These are phyloP conservation scores for Syzygium syzygioides DNA, from an alignment of 441 rosid species.

Conservation along the genomic window DNA sequence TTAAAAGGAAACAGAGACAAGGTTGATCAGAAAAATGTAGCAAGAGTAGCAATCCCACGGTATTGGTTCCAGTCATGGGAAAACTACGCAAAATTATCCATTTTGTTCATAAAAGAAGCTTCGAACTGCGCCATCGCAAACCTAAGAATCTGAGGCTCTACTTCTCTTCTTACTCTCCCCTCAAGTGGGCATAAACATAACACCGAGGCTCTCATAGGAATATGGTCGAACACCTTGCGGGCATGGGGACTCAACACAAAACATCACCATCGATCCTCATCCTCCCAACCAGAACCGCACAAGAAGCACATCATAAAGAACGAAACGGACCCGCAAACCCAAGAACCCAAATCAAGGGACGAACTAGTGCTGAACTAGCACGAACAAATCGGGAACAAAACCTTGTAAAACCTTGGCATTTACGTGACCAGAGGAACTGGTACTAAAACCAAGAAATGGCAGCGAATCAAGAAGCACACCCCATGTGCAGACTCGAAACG, in stretches of 20 bases:
- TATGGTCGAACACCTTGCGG: not conserved
- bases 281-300: not conserved
- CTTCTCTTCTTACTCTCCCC: not conserved
- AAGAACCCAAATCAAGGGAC: not conserved
- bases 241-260: not conserved
- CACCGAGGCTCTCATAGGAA: not conserved
- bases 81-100: not conserved
- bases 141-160: not conserved
- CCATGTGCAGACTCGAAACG: not conserved
- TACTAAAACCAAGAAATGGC: accelerated
- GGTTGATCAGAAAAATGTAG: not conserved
- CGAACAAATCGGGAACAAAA: not conserved
- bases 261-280: not conserved
- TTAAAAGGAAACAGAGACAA: not conserved
- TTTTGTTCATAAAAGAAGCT: accelerated
- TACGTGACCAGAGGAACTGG: not conserved
- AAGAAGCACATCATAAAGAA: not conserved
- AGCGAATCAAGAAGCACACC: not conserved
- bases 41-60: not conserved
- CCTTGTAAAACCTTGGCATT: not conserved
- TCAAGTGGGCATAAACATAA: not conserved
- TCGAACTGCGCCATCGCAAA: not conserved
- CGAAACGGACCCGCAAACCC: not conserved
- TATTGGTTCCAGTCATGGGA: not conserved
- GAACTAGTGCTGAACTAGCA: not conserved